Percentiles rank a stretch among this genome's conserved stretches.
These are phyloP conservation scores for Trichaptum fuscoviolaceum DNA, from an alignment of 768 basidiomycete genomes.

Conservation along the genomic window DNA sequence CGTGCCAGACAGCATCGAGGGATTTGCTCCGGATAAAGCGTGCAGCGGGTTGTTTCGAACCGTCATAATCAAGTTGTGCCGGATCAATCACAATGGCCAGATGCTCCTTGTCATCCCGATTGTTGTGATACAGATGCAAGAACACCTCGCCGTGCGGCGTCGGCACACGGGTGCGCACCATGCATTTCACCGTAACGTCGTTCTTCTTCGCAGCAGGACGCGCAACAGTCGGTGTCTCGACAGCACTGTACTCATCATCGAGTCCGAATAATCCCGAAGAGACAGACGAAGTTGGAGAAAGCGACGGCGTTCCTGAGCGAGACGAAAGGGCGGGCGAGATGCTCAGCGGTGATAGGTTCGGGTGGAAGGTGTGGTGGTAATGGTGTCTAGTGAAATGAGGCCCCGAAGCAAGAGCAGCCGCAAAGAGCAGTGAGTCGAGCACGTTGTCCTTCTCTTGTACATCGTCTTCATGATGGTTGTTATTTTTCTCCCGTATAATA, in stretches of 20 bases:
- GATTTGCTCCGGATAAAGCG: constrained; percentile 71
- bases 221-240: constrained; percentile 1
- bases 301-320: constrained; percentile 6
- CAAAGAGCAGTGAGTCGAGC: constrained; percentile 75
- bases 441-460: constrained; percentile 64
- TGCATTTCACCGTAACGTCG: constrained; percentile 76
- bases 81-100: constrained; percentile 93
- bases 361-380: constrained; percentile 76
- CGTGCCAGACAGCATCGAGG: constrained; percentile 80
- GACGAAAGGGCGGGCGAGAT: constrained; percentile 3
- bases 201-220: neutral
- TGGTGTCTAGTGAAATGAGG: constrained; percentile 82
- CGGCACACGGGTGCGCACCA: constrained; percentile 96
- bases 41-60: constrained; percentile 28
- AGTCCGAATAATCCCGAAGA: constrained; percentile 4
- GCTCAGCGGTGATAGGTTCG: constrained; percentile 30
- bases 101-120: constrained; percentile 89
- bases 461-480: constrained; percentile 22
- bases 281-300: constrained; percentile 9
- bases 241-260: constrained; percentile 1
- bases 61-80: constrained; percentile 62
- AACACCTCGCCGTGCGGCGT: constrained; percentile 93
- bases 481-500: neutral
- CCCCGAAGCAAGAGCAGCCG: constrained; percentile 67
- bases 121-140: constrained; percentile 93